These are phyloP conservation scores for Xylaria palmicola DNA, from an alignment of 495 filamentous ascomycete genomes.

Conservation along the genomic window DNA sequence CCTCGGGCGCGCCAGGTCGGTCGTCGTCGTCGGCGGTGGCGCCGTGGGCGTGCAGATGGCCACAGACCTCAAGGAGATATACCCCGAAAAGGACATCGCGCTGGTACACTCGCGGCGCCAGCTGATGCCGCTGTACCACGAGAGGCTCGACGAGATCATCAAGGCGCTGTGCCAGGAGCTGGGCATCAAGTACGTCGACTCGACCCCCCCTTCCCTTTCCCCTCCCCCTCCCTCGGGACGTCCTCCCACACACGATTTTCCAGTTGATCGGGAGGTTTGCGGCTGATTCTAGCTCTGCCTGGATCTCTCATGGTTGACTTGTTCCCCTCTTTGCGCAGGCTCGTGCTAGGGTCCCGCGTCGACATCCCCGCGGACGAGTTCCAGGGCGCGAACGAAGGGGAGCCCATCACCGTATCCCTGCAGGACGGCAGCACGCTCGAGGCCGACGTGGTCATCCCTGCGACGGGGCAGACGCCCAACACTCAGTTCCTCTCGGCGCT, in stretches of 20 bases:
- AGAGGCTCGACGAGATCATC: constrained; percentile 47
- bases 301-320: no score
- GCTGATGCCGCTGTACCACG: constrained; percentile 54
- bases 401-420: constrained; percentile 11
- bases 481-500: constrained; percentile 48
- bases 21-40: constrained; percentile 59
- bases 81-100: constrained; percentile 53
- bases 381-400: constrained; percentile 17
- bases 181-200: constrained; percentile 34
- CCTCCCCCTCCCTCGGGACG: no score
- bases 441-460: constrained; percentile 24
- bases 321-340: not conserved
- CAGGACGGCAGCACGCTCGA: constrained; percentile 10
- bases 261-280: no score
- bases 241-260: no score
- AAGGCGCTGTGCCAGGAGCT: constrained; percentile 34
- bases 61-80: constrained; percentile 56
- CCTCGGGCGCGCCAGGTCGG: constrained; percentile 35
- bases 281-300: no score
- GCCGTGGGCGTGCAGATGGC: constrained; percentile 62
- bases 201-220: no score
- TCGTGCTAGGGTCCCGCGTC: constrained; percentile 16
- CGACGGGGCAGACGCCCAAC: constrained; percentile 51
- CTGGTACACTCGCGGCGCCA: constrained; percentile 55
- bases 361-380: constrained; percentile 26